These are phyloP conservation scores for Phialocephala subalpina DNA, from an alignment of 2,329 filamentous ascomycete genomes.

Conservation along the genomic window DNA sequence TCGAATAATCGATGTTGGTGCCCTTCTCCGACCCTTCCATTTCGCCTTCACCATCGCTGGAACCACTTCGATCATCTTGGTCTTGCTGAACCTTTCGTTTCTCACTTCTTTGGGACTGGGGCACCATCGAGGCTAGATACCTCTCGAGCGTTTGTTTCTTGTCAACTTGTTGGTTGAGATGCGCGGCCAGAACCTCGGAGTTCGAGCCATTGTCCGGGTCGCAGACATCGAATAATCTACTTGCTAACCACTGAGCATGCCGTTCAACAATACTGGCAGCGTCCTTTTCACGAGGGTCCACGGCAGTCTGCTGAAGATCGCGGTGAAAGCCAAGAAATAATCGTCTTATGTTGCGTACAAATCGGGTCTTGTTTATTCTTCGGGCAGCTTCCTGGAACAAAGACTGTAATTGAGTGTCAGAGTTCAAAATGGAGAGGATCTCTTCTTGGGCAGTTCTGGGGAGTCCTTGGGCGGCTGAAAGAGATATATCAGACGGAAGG, in stretches of 20 bases:
- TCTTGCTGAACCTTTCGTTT: too few species aligned
- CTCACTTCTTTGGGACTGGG: too few species aligned
- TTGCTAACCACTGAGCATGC: neutral
- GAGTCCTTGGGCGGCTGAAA: constrained; percentile 2
- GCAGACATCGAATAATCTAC: constrained; percentile 4
- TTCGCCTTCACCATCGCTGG: too few species aligned
- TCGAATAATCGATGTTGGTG: constrained; percentile 11
- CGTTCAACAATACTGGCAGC: constrained; percentile 8
- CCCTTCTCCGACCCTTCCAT: too few species aligned
- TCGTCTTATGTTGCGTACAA: constrained; percentile 9
- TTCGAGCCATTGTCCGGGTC: constrained; percentile 8
- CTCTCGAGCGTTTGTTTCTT: too few species aligned
- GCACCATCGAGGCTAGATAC: too few species aligned
- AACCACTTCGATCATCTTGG: too few species aligned
- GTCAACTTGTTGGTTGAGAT: too few species aligned
- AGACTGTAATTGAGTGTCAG: constrained; percentile 7
- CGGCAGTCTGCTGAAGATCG: constrained; percentile 2
- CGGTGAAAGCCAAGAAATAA: constrained; percentile 6
- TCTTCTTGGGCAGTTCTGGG: constrained; percentile 15
- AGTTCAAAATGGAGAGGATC: constrained; percentile 4
- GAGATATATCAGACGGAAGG: constrained; percentile 2
- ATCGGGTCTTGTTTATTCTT: constrained; percentile 4
- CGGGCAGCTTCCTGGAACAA: constrained; percentile 1
- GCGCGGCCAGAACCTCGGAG: neutral
- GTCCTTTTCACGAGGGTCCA: constrained; percentile 9